These are phyloP conservation scores for Pseudoneurospora amorphoporcata DNA, from an alignment of 495 filamentous ascomycete species.

Conservation along the genomic window DNA sequence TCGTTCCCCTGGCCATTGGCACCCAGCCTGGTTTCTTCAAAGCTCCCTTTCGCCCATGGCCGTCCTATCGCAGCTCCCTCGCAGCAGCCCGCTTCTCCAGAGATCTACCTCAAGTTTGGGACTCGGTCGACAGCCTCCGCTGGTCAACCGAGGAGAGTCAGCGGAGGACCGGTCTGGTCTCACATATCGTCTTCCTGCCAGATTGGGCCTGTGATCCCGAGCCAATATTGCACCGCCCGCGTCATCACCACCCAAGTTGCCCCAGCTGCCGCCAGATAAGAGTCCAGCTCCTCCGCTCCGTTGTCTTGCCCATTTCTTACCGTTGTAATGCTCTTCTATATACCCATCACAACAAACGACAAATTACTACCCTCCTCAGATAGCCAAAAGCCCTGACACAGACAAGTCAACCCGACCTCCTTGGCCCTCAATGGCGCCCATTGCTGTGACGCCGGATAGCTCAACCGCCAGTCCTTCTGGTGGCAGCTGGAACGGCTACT, in stretches of 20 bases:
- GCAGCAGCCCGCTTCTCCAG: neutral
- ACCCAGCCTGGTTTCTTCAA: neutral
- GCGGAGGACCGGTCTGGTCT: neutral
- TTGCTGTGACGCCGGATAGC: constrained; percentile 30
- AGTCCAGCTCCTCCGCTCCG: neutral
- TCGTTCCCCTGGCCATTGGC: neutral
- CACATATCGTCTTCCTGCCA: constrained; percentile 16
- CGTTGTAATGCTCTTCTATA: neutral
- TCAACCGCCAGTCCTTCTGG: constrained; percentile 24
- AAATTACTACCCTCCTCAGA: neutral
- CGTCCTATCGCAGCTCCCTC: neutral
- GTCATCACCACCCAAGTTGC: neutral
- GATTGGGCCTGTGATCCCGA: constrained; percentile 4
- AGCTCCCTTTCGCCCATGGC: neutral
- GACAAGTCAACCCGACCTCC: neutral
- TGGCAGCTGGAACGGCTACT: constrained; percentile 21
- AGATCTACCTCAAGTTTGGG: neutral
- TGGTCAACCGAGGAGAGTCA: neutral
- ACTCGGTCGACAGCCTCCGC: neutral
- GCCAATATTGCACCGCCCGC: neutral
- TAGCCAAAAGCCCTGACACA: neutral
- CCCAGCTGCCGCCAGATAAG: neutral
- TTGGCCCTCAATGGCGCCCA: constrained; percentile 27
- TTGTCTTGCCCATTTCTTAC: neutral
- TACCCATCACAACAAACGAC: neutral